phyloP scores from a whole-genome alignment of 352 stramenopile genomes.

The Phytophthora litchii region DNA sequence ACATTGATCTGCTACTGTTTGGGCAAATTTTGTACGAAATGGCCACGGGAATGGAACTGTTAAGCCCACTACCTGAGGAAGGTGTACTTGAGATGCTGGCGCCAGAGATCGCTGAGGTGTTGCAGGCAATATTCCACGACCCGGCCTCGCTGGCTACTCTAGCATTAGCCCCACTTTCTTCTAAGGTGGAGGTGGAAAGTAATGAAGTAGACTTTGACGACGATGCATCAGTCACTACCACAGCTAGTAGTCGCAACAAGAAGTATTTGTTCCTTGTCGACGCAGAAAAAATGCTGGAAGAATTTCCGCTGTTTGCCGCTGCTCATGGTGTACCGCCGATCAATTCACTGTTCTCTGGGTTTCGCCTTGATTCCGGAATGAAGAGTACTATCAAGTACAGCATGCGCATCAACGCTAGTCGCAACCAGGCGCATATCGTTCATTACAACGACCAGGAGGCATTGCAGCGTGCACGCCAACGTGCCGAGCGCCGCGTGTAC shows the following conservation, averaged over 20 bases:
- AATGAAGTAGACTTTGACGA: slow-evolving; percentile 26
- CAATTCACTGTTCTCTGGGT: slow-evolving; percentile 59
- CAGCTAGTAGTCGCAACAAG: slow-evolving; percentile 31
- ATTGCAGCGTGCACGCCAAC: slow-evolving; percentile 52
- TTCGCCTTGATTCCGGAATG: slow-evolving; percentile 75
- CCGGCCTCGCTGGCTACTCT: slow-evolving; percentile 16
- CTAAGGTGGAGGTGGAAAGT: slow-evolving; percentile 6
- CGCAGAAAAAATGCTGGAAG: slow-evolving; percentile 43
- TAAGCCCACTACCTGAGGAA: slow-evolving; percentile 46
- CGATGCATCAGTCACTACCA: slow-evolving; percentile 22
- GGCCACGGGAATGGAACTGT: slow-evolving; percentile 67
- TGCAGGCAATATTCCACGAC: slow-evolving; percentile 60
- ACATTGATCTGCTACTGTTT: slow-evolving; percentile 75
- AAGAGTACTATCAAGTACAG: slow-evolving; percentile 75
- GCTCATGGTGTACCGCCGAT: slow-evolving; percentile 48
- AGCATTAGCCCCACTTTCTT: slow-evolving; percentile 9
- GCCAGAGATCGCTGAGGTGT: slow-evolving; percentile 62
- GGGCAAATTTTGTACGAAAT: slow-evolving; percentile 82
- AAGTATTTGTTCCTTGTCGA: slow-evolving; percentile 46
- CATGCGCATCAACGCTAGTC: slow-evolving; percentile 80
- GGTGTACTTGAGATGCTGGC: slow-evolving; percentile 55
- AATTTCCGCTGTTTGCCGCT: slow-evolving; percentile 48
- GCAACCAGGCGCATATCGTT: slow-evolving; percentile 69
- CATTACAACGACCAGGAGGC: slow-evolving; percentile 71
- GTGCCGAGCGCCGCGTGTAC: slow-evolving; percentile 69